Base-by-base conservation (phyloP, 2,329 filamentous ascomycete genomes). In the Rhytidhysteron rufulum region DNA sequence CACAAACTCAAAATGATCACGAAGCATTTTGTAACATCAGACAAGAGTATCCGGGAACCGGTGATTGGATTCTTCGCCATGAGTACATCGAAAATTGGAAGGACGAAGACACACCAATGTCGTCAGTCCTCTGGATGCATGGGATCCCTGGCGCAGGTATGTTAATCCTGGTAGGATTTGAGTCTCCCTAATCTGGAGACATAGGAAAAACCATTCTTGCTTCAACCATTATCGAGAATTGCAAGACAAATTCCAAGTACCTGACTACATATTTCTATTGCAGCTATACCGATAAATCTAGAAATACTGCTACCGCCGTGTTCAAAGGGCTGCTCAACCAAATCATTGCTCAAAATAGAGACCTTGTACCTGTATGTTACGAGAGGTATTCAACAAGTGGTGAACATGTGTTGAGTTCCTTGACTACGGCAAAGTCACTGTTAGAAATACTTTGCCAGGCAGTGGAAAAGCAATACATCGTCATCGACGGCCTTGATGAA, bases 401-500 rank as follows among this genome's bases (percentile, higher is more conserved):
- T 24, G 49, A 60, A 29, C 41, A 50, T 3, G 51, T 50, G 4
- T 47, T 68, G 6, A 46, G 41, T 3, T 48, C 52, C 4, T 36
- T 46, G 1, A 48, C 42, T 1, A 47, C 46, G 0, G 58, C 62
- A 11, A 44, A 52, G n/a, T 32, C 53, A 0, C 51, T 71, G 3
- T 45, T 70, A 3, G 50, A 62, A 2, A 40, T 56, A 0, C 57
- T 63, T 17, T 53, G 56, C 10, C 54, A 65, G 4, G 45, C 41
- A 10, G 44, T 38, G 24, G 17, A 38, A 13, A 53, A 56, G 2
- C 46, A 62, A 11, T 69, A 63, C 45, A 54, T 72, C 21, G 46
- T 73, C n/a, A 55, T 73, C 22, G 70, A 73, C 42, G 70, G 71
- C 0, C 44, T 73, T 11, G 70, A 73, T 35, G 69, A 73, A 41